Evolutionary conservation across 2,329 filamentous ascomycete species (phyloP).

Genomic region (Didymella segeticola): DNA sequence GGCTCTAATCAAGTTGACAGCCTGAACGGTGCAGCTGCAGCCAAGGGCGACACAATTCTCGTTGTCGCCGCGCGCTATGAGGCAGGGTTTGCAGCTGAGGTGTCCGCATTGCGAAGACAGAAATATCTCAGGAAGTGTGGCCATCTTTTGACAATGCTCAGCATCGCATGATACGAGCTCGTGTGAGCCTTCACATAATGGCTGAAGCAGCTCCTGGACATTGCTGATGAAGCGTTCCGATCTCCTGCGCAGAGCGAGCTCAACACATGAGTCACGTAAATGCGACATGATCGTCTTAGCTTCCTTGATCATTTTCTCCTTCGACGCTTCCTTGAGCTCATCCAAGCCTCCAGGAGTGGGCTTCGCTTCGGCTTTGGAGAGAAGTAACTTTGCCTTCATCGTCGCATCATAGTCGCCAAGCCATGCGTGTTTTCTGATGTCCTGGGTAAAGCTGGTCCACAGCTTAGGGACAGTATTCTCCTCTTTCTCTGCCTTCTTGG

Average conservation of each 20-base stretch:
- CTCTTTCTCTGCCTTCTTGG: slow-evolving; percentile 8
- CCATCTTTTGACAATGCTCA: slow-evolving; percentile 18
- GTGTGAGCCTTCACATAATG: not conserved
- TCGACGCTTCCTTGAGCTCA: slow-evolving; percentile 6
- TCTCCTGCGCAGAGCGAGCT: slow-evolving; percentile 26
- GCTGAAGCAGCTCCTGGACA: slow-evolving; percentile 20
- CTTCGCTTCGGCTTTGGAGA: slow-evolving; percentile 15
- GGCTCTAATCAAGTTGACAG: slow-evolving; percentile 29
- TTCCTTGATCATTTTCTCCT: slow-evolving; percentile 7
- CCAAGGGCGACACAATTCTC: slow-evolving; percentile 29
- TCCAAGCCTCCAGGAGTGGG: slow-evolving; percentile 10
- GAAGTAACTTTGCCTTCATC: slow-evolving; percentile 6
- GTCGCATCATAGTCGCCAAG: slow-evolving; percentile 33
- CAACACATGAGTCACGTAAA: slow-evolving; percentile 25
- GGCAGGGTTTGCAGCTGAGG: slow-evolving; percentile 31
- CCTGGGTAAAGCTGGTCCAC: slow-evolving; percentile 27
- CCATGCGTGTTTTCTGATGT: slow-evolving; percentile 23
- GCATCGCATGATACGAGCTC: slow-evolving; percentile 23
- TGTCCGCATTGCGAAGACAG: slow-evolving; percentile 39
- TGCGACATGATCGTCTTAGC: slow-evolving; percentile 30
- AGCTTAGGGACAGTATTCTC: slow-evolving; percentile 18
- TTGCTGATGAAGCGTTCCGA: slow-evolving; percentile 33
- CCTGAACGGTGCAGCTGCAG: slow-evolving; percentile 29
- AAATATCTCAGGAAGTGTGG: slow-evolving; percentile 17
- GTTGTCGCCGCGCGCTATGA: slow-evolving; percentile 27